Evolutionary conservation across 805 yeast genomes (phyloP), one percentile per base, ranked within the genome.

Genomic region (Pichia cephalocereana): DNA sequence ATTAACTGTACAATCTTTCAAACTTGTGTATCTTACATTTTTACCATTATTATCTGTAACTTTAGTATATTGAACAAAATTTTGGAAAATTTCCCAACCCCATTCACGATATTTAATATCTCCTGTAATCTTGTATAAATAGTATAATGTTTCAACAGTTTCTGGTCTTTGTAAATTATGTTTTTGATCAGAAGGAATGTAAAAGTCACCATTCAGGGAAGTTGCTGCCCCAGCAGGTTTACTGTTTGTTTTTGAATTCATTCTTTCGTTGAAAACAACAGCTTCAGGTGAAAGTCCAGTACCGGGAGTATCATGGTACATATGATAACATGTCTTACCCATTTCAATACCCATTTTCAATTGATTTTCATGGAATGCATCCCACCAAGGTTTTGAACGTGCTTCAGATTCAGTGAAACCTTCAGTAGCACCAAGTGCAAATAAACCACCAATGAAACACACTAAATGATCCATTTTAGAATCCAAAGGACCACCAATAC

Each of bases 81-180:
- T 79, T 59, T 79, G 71, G 66, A 89, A 86, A 34, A 90, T 86
- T 60, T 85, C 86, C 75, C 83, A 85, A 10, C 96, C 96, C 89
- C 95, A 88, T 59, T 81, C 75, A 57, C 96, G 77, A 64, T 87
- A 89, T 58, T 83, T 83, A 36, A 76, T 78, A 59, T 89, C 93
- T 28, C 83, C 82, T 1, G 96, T 86, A 54, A 88, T 70, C 55
- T 89, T 79, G 68, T 82, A 90, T 53, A 90, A 68, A 55, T 84
- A 76, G 70, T 83, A 90, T 40, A 90, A 70, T 1, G 95, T 82
- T 66, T 90, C 97, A 2, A 89, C 95, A 2, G 96, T 87, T 64
- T 90, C 97, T 1, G 96, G 96, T 55, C 96, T 75, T 68, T 89
- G 97, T 52, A 90, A 69, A 64, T 88, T 88, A 64, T 90, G 96